phyloP scores from a whole-genome alignment of 768 basidiomycete genomes.

The Epithele typhae region DNA sequence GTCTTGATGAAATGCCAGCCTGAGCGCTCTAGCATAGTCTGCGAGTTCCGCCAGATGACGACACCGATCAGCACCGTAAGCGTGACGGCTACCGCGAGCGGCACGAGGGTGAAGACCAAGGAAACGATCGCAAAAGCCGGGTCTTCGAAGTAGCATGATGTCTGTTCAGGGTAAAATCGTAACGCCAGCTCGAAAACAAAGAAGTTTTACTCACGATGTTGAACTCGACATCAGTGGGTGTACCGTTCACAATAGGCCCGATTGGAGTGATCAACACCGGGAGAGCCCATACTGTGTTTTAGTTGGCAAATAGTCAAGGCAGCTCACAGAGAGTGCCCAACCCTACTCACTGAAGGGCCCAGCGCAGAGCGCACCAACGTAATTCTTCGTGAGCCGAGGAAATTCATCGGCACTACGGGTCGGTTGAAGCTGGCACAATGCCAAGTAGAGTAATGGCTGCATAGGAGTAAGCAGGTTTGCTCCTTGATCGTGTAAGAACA shows the following conservation, averaged over 20 bases:
- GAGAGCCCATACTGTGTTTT: conserved; percentile 16
- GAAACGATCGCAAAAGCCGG: conserved; percentile 13
- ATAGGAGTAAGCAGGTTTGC: too few relatives aligned
- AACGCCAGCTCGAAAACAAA: not conserved
- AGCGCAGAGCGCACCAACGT: conserved; percentile 9
- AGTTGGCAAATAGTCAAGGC: too few relatives aligned
- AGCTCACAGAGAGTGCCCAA: not conserved
- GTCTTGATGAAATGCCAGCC: conserved; percentile 3
- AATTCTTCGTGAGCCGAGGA: conserved; percentile 12
- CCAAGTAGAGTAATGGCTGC: conserved; percentile 17
- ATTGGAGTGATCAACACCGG: conserved; percentile 15
- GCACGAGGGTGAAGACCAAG: conserved; percentile 13
- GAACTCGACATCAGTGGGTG: not conserved
- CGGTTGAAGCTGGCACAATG: conserved; percentile 6
- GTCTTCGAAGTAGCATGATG: conserved; percentile 14
- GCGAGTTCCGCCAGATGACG: conserved; percentile 12
- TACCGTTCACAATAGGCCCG: conserved; percentile 1
- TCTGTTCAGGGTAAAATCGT: not conserved
- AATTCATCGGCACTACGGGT: conserved; percentile 9
- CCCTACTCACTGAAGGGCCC: conserved; percentile 16
- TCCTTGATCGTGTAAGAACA: not conserved
- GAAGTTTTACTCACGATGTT: conserved; percentile 4
- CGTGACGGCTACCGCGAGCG: conserved; percentile 14
- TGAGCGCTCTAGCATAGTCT: conserved; percentile 5
- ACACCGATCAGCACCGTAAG: conserved; percentile 6